phyloP scores from a whole-genome alignment of 352 stramenopile species.

The Phytophthora megakarya region DNA sequence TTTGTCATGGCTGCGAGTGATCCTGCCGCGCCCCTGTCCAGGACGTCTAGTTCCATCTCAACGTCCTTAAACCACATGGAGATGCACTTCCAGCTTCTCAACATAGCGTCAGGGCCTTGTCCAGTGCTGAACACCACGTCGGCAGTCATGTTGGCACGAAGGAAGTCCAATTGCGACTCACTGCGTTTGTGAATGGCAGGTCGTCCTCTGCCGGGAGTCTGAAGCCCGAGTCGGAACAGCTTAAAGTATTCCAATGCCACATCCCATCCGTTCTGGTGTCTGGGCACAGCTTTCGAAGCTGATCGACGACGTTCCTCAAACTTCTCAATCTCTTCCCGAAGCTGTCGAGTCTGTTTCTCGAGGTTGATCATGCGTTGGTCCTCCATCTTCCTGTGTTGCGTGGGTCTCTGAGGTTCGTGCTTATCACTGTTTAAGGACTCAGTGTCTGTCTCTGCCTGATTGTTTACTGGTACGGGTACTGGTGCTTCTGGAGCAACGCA shows the following conservation, averaged over 20 bases:
- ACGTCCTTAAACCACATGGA: constrained; percentile 27
- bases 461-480: too few species aligned
- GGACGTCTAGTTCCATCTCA: constrained; percentile 6
- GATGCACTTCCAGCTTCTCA: constrained; percentile 23
- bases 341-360: constrained; percentile 10
- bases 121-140: constrained; percentile 17
- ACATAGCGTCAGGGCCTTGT: constrained; percentile 15
- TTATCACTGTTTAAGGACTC: constrained; percentile 21
- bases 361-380: constrained; percentile 8
- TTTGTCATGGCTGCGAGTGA: constrained; percentile 10
- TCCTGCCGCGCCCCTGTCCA: constrained; percentile 4
- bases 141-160: constrained; percentile 8
- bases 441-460: constrained; percentile 18
- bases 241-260: constrained; percentile 22
- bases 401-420: not conserved
- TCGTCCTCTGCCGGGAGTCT: not conserved
- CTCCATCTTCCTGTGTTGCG: constrained; percentile 5
- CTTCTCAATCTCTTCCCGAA: constrained; percentile 17
- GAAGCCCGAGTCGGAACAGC: constrained; percentile 14
- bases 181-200: not conserved
- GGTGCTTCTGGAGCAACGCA: not conserved
- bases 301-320: constrained; percentile 4
- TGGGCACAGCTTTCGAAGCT: not conserved
- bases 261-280: constrained; percentile 13
- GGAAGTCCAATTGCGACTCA: constrained; percentile 12